Conservation (phyloP, 495 filamentous ascomycete genomes). For the Penicillium desertorum region DNA sequence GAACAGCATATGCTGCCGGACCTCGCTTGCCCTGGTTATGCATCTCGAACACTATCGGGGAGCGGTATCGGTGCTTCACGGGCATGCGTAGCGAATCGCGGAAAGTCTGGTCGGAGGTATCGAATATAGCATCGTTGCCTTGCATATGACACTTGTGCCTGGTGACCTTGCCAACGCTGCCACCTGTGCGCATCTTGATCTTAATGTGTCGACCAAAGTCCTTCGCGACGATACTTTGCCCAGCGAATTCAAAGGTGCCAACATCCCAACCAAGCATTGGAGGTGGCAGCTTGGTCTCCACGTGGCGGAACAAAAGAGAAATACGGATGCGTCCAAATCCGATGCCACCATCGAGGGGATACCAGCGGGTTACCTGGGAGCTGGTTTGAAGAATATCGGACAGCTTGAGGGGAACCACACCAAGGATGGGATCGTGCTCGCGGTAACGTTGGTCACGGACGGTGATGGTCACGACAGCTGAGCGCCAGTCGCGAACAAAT, state of each 20-base stretch:
- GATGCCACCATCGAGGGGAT: constrained; percentile 66
- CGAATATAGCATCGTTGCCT: constrained; percentile 64
- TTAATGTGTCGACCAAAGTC: constrained; percentile 60
- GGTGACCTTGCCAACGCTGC: constrained; percentile 68
- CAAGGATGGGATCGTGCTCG: constrained; percentile 92
- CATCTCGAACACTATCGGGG: constrained; percentile 87
- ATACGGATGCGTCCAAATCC: constrained; percentile 89
- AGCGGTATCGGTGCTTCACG: constrained; percentile 84
- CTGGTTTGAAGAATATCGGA: constrained; percentile 82
- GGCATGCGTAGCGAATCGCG: constrained; percentile 69
- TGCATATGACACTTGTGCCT: constrained; percentile 58
- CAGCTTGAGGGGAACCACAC: constrained; percentile 82
- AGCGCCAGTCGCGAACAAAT: constrained; percentile 94
- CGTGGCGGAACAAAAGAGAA: constrained; percentile 79
- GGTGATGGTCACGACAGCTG: constrained; percentile 77
- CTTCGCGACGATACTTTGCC: constrained; percentile 60
- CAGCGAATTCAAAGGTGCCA: constrained; percentile 84
- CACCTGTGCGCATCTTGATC: constrained; percentile 78
- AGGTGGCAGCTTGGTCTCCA: constrained; percentile 80
- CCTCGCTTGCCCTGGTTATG: constrained; percentile 64
- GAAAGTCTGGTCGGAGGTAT: constrained; percentile 57
- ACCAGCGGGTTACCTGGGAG: constrained; percentile 74
- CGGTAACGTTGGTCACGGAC: constrained; percentile 85
- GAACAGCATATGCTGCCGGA: constrained; percentile 68
- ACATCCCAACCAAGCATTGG: constrained; percentile 87